Conservation (phyloP, 78 protist species). For the Dictyostelium capitatum region DNA sequence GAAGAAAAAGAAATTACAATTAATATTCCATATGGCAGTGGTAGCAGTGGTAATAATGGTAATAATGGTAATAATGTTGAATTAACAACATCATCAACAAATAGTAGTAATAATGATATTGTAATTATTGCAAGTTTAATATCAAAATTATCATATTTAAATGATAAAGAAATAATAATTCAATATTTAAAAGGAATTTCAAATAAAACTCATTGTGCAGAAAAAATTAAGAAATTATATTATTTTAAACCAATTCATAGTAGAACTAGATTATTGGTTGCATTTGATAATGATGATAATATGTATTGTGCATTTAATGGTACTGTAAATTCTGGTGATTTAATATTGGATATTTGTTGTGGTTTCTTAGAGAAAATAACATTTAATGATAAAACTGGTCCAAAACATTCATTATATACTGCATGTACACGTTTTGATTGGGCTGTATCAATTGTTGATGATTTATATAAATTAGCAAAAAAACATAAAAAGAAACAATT, state of each 20-base stretch:
- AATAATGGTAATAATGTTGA: neutral
- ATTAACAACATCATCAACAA: neutral
- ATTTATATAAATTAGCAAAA: neutral
- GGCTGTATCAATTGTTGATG: slow-evolving; percentile 5
- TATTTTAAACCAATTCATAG: slow-evolving; percentile 47
- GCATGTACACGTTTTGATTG: slow-evolving; percentile 30
- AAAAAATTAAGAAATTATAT: slow-evolving; percentile 3
- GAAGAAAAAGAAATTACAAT: too few relatives aligned
- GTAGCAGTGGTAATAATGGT: too few relatives aligned
- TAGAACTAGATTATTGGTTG: slow-evolving; percentile 24
- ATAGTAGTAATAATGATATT: neutral
- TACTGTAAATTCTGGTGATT: slow-evolving; percentile 8
- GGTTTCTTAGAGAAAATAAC: slow-evolving; percentile 54
- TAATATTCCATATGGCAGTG: too few relatives aligned
- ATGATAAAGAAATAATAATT: neutral
- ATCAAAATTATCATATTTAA: slow-evolving; percentile 34
- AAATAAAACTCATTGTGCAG: neutral
- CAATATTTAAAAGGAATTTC: neutral
- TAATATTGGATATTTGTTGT: slow-evolving; percentile 45
- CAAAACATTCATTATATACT: slow-evolving; percentile 9
- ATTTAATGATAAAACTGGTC: neutral
- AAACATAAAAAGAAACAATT: neutral
- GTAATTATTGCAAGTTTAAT: slow-evolving; percentile 7
- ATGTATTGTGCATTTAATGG: slow-evolving; percentile 54
- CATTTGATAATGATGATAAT: slow-evolving; percentile 25